Base-by-base conservation (phyloP, 805 yeast species). In the Gaillardinia entomophila region DNA sequence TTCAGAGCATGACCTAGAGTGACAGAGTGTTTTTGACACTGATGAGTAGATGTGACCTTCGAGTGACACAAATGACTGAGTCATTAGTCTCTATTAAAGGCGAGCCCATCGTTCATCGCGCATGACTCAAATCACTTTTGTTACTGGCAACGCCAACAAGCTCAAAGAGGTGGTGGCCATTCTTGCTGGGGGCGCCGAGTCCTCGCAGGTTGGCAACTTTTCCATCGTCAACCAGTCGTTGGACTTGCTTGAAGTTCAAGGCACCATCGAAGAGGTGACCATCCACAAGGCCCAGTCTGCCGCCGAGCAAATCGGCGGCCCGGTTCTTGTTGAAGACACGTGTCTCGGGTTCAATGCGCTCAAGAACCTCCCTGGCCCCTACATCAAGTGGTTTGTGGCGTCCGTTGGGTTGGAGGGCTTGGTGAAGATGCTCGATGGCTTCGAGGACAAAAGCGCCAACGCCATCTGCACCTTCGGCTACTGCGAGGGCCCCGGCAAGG, bases 321-420 rank as follows among this genome's bases (percentile, higher is more conserved):
- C 97, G 0, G 97, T 87, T 0, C 68, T 92, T 36, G 96, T 89
- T 3, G 99, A 92, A 53, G 99, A 92, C 49, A 92, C 98, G 0
- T 89, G 95, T 31, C 71, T 92, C 25, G 85, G 82, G 3, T 92
- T 83, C 57, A 73, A 73, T 31, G 96, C 95, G 2, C 69, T 82
- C 51, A 79, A 83, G 32, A 68, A 71, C 40, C 71, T 92, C 31
- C 99, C 99, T 3, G 99, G 99, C 16, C 97, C 97, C 1, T 86
- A 87, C 42, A 73, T 75, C 59, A 90, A 90, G 58, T 90, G 98
- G 98, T 92, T 92, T 59, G 71, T 86, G 28, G 66, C 78, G 41
- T 60, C 74, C 11, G 55, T 89, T 43, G 97, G 97, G 0, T 69
- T 84, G 22, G 75, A 74, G 11, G 90, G 90, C 2, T 62, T 90